Evolutionary conservation across 2,329 filamentous ascomycete species (phyloP).

Genomic region (Pseudocercospora musae): DNA sequence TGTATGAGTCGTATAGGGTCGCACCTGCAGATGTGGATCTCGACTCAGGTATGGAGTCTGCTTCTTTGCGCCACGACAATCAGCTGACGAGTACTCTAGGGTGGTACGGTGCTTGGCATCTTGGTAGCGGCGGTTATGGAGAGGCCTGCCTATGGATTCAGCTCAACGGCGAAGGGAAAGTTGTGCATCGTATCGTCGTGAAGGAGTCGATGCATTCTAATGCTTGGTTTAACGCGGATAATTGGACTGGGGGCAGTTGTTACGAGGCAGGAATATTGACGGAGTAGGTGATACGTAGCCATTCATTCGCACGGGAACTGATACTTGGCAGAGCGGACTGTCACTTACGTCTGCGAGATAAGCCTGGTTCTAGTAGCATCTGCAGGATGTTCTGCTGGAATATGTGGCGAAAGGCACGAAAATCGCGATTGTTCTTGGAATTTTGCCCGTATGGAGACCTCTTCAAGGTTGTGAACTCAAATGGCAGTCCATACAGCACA

Average conservation of each 20-base stretch:
- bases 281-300: not conserved
- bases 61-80: not conserved
- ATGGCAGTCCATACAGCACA: not conserved
- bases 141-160: not conserved
- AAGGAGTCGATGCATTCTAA: not conserved
- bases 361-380: not conserved
- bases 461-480: not conserved
- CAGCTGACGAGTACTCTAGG: not conserved
- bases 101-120: not conserved
- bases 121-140: not conserved
- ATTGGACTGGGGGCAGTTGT: slow-evolving; percentile 3
- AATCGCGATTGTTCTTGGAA: slow-evolving; percentile 4
- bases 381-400: not conserved
- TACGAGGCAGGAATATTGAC: not conserved
- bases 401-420: not conserved
- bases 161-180: not conserved
- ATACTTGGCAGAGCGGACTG: not conserved
- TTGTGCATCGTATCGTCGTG: slow-evolving; percentile 6
- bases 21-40: not conserved
- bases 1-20: not conserved
- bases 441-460: slow-evolving; percentile 8
- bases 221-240: not conserved
- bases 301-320: not conserved
- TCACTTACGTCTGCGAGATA: slow-evolving; percentile 6
- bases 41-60: not conserved